These are phyloP conservation scores for Puccinia novopanici DNA, from an alignment of 1,284 basidiomycete species.

Conservation along the genomic window DNA sequence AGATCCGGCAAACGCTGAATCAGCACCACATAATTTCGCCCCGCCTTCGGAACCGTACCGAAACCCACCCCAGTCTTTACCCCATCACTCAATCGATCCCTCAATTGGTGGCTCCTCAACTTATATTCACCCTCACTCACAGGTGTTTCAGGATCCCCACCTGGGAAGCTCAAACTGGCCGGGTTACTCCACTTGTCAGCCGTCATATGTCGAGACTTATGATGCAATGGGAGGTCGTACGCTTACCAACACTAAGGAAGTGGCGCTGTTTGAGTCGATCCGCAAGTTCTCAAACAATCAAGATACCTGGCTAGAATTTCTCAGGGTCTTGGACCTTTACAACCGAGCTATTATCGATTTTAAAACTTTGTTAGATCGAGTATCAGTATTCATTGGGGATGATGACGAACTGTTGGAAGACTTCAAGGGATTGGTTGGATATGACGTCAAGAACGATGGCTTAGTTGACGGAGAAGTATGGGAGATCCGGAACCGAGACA, in stretches of 20 bases:
- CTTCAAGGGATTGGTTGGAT: conserved; percentile 50
- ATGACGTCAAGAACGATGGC: conserved; percentile 48
- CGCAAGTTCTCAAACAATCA: conserved; percentile 51
- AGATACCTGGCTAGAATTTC: conserved; percentile 59
- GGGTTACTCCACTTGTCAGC: conserved; percentile 31
- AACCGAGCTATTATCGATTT: conserved; percentile 57
- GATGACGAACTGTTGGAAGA: conserved; percentile 48
- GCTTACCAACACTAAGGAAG: conserved; percentile 44
- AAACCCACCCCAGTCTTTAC: conserved; percentile 2
- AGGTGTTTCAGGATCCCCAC: conserved; percentile 30
- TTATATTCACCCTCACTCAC: conserved; percentile 28
- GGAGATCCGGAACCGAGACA: conserved; percentile 46
- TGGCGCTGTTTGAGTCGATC: conserved; percentile 44
- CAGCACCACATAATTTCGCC: conserved; percentile 8
- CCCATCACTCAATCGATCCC: conserved; percentile 23
- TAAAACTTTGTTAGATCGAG: conserved; percentile 47
- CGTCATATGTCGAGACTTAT: conserved; percentile 40
- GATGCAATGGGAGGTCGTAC: conserved; percentile 50
- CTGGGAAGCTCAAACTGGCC: conserved; percentile 19
- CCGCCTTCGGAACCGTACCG: conserved; percentile 4
- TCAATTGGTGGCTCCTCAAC: conserved; percentile 16
- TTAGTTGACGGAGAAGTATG: conserved; percentile 50
- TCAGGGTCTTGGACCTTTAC: conserved; percentile 60
- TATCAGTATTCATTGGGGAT: conserved; percentile 50
- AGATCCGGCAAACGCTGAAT: not conserved